Base-by-base conservation (phyloP, 768 basidiomycete species). In the Coprinellus micaceus region DNA sequence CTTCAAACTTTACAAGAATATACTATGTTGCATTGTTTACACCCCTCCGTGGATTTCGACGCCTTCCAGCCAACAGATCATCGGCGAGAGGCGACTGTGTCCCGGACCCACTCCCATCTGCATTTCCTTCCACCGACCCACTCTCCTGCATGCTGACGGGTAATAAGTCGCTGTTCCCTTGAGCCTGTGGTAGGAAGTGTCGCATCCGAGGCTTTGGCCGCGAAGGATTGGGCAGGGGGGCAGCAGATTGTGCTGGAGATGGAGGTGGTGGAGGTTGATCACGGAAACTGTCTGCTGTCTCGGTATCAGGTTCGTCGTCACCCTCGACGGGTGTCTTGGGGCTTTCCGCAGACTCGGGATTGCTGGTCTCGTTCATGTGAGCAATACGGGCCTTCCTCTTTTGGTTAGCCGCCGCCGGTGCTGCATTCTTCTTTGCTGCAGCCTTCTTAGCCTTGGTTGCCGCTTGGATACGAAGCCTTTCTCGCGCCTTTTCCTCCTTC, bases 371-470 rank as follows among this genome's bases (percentile, higher is more conserved):
- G 36, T 17, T 37, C 9, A 9, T 37, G 9, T 37, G 9, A 17
- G 36, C 17, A 17, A 37, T 37, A 37, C 36, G 17, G 17, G 36
- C 36, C 26, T 49, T n/a, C 19, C 28, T 13, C 13, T 28, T 22
- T 19, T 49, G 47, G 19, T 26, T 49, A 24, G 15, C 47, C 5
- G 5, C 26, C 19, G 19, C 26, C 28, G 22, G 5, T 28, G n/a
- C 11, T 24, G 30, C 48, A 30, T 54, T 54, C 51, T 37, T 57
- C 58, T 45, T 54, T 43, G 46, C 49, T 15, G 5, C 13, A 51
- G 17, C 17, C 53, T 37, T 55, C 37, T 28, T 57, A 7, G 30
- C 44, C 19, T 58, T 33, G 12, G 57, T 53, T 40, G 33, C 48
- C 40, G 54, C 53, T 17, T 53, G 11, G 12, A 9, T 37, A 17